Evolutionary conservation across 2,329 filamentous ascomycete species (phyloP).

Genomic region (Microcyclosporella mali): DNA sequence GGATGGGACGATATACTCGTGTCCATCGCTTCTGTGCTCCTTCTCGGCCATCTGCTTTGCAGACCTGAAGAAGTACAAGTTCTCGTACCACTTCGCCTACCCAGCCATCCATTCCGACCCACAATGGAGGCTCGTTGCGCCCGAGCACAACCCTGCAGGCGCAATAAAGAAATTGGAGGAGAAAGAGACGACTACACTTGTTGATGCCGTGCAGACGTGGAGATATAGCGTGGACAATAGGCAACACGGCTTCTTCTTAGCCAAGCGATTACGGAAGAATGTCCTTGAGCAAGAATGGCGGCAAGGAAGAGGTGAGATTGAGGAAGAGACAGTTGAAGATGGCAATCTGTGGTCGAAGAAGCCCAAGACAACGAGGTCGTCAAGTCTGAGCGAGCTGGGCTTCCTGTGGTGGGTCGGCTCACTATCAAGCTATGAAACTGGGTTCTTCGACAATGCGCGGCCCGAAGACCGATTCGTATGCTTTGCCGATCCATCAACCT

Average conservation of each 20-base stretch:
- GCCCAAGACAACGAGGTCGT: slow-evolving; percentile 45
- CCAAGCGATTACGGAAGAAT: slow-evolving; percentile 58
- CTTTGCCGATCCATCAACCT: slow-evolving; percentile 91
- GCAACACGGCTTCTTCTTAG: slow-evolving; percentile 94
- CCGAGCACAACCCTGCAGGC: slow-evolving; percentile 27
- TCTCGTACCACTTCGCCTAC: slow-evolving; percentile 97
- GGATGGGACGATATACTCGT: slow-evolving; percentile 92
- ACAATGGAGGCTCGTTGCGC: slow-evolving; percentile 60
- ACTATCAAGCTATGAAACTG: slow-evolving; percentile 71
- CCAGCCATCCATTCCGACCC: slow-evolving; percentile 87
- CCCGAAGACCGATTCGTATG: slow-evolving; percentile 74
- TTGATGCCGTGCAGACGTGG: slow-evolving; percentile 83
- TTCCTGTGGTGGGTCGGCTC: slow-evolving; percentile 73
- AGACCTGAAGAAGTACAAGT: slow-evolving; percentile 94
- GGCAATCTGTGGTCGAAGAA: slow-evolving; percentile 33
- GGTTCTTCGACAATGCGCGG: slow-evolving; percentile 71
- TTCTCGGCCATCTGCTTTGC: slow-evolving; percentile 89
- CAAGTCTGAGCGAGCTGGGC: slow-evolving; percentile 49
- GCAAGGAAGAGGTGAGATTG: slow-evolving; percentile 23
- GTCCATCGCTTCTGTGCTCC: slow-evolving; percentile 82
- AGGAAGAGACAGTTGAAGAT: slow-evolving; percentile 28
- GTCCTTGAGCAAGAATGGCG: slow-evolving; percentile 31
- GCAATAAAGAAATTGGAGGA: slow-evolving; percentile 51
- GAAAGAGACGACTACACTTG: slow-evolving; percentile 69
- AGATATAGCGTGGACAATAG: slow-evolving; percentile 71